These are phyloP conservation scores for Pelargonium myrrhifolium DNA, from an alignment of 441 rosid genomes.

Conservation along the genomic window DNA sequence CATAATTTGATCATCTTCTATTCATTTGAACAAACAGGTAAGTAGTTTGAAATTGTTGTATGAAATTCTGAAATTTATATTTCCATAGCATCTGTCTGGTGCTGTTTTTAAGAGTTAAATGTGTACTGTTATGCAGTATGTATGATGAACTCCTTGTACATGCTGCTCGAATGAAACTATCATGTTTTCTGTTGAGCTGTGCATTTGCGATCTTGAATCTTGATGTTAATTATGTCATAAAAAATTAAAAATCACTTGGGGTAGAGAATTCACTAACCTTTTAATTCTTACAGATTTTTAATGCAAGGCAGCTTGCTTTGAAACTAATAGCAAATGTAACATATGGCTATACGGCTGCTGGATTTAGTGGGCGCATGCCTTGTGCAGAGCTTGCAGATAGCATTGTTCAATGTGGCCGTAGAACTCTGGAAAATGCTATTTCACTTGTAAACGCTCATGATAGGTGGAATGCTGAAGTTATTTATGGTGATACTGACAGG, in stretches of 20 bases:
- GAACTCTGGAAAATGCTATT: constrained; percentile 86
- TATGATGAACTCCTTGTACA: background rate
- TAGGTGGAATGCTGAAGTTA: constrained; percentile 73
- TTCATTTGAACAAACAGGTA: constrained; percentile 2
- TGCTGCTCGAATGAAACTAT: background rate
- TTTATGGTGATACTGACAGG: constrained; percentile 99
- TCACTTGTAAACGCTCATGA: constrained; percentile 63
- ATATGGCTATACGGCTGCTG: constrained; percentile 98
- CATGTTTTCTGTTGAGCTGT: background rate
- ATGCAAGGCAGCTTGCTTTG: constrained; percentile 98
- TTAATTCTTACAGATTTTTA: constrained; percentile 63
- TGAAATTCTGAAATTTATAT: constrained; percentile 5
- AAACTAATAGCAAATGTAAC: constrained; percentile 98
- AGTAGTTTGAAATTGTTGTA: background rate
- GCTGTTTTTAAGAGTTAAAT: constrained; percentile 3
- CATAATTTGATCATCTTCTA: background rate
- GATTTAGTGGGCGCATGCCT: constrained; percentile 99
- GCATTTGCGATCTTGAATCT: background rate
- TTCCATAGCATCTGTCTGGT: constrained; percentile 3
- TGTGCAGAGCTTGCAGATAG: constrained; percentile 99
- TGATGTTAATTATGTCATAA: background rate
- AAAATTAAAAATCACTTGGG: background rate
- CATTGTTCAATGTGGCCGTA: constrained; percentile 95
- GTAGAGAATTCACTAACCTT: constrained; percentile 14
- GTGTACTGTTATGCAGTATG: background rate